These are phyloP conservation scores for Annona cherimola DNA, from an alignment of 164 flowering plant genomes.

Conservation along the genomic window DNA sequence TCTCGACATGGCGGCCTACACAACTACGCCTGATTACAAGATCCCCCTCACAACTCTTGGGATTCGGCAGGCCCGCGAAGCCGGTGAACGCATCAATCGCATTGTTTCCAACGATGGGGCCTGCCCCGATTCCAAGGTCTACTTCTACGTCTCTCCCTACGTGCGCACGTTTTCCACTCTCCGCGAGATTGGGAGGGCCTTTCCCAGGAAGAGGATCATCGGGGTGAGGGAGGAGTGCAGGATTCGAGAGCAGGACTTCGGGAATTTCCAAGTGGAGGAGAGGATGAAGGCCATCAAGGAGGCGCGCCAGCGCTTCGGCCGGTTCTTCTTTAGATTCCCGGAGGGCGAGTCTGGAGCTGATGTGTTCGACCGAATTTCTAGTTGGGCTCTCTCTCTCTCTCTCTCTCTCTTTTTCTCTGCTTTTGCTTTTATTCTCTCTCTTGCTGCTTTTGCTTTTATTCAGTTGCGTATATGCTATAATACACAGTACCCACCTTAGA, in stretches of 20 bases:
- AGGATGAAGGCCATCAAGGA: constrained; percentile 68
- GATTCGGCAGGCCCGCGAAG: constrained; percentile 44
- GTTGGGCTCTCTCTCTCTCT: constrained; percentile 31
- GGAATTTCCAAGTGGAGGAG: constrained; percentile 88
- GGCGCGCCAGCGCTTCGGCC: constrained; percentile 71
- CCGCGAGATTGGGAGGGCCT: constrained; percentile 70
- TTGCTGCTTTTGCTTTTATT: no score
- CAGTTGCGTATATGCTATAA: no score
- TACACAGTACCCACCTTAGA: no score
- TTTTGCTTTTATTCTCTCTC: no score
- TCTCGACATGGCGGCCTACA: constrained; percentile 53
- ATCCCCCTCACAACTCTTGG: constrained; percentile 68
- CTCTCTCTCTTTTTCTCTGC: neutral
- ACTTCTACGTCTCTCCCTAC: constrained; percentile 94
- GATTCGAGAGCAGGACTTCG: constrained; percentile 91
- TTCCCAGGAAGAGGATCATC: constrained; percentile 47
- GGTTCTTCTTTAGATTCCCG: constrained; percentile 90
- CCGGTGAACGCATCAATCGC: constrained; percentile 42
- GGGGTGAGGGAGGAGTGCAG: constrained; percentile 95
- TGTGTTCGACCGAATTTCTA: constrained; percentile 86
- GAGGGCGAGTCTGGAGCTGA: constrained; percentile 99
- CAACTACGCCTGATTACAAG: constrained; percentile 72
- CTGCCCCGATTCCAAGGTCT: constrained; percentile 42
- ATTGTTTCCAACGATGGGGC: constrained; percentile 29
- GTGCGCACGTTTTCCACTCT: constrained; percentile 72